These are phyloP conservation scores for Calocybe indica DNA, from an alignment of 768 basidiomycete species.

Conservation along the genomic window DNA sequence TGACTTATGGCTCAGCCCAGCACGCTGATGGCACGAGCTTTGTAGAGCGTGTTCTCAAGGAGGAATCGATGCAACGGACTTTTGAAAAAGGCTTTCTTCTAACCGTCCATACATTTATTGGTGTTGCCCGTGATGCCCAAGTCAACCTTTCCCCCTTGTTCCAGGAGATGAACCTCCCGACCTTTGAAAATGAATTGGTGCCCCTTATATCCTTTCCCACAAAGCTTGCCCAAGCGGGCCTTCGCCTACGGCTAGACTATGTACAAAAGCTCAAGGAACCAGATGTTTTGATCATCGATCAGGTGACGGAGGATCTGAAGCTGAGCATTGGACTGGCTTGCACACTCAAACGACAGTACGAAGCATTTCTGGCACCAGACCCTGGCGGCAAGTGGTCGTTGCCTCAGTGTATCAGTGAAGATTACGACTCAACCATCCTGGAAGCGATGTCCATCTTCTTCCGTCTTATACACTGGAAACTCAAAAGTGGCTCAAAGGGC, in stretches of 20 bases:
- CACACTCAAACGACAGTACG: conserved; percentile 91
- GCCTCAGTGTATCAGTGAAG: conserved; percentile 81
- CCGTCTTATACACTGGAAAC: conserved; percentile 90
- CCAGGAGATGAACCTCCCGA: conserved; percentile 85
- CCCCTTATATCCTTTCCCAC: conserved; percentile 96
- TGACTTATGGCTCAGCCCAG: conserved; percentile 31
- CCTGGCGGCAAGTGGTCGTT: conserved; percentile 84
- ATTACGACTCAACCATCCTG: conserved; percentile 86
- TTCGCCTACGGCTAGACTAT: conserved; percentile 86
- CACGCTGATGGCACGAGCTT: conserved; percentile 75
- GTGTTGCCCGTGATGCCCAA: conserved; percentile 81
- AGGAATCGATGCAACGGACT: conserved; percentile 91
- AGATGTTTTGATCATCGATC: conserved; percentile 86
- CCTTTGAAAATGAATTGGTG: conserved; percentile 83
- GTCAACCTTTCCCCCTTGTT: conserved; percentile 73
- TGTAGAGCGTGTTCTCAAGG: conserved; percentile 90
- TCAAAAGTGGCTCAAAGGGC: conserved; percentile 87
- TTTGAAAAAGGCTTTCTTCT: conserved; percentile 89
- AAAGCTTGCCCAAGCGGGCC: conserved; percentile 84
- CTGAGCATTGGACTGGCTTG: conserved; percentile 88
- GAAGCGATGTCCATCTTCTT: conserved; percentile 89
- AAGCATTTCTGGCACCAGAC: conserved; percentile 86
- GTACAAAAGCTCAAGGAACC: conserved; percentile 86
- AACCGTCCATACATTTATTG: conserved; percentile 83
- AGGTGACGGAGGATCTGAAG: conserved; percentile 90